Percentiles rank a stretch among this genome's conserved stretches.
Conservation (phyloP, 139 green algal species). For the Chloropicon primus region DNA sequence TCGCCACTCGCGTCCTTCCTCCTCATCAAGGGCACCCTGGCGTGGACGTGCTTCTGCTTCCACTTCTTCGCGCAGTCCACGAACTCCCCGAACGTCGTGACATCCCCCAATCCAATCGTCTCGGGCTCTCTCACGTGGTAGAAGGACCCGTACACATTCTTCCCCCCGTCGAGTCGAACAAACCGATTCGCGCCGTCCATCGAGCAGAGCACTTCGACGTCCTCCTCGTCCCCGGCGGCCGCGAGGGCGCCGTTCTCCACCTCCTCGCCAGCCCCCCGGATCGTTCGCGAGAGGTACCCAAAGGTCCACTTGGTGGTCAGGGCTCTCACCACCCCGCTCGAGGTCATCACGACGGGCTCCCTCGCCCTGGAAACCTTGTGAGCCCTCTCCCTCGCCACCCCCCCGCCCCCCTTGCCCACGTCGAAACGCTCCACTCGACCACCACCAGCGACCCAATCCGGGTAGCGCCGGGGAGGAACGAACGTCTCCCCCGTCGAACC, state of each 20-base stretch:
- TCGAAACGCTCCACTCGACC: neutral
- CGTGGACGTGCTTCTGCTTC: conserved; percentile 1
- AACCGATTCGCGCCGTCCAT: conserved; percentile 25
- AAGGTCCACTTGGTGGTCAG: neutral
- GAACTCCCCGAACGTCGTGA: conserved; percentile 31
- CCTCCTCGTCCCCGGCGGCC: too few relatives aligned
- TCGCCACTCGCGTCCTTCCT: neutral
- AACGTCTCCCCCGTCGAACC: neutral
- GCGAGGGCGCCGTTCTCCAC: too few relatives aligned
- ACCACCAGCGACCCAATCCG: neutral
- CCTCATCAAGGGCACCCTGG: neutral
- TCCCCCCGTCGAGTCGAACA: conserved; percentile 24
- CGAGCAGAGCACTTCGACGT: neutral
- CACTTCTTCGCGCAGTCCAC: conserved; percentile 29
- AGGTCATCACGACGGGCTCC: neutral
- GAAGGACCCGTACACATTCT: conserved; percentile 39
- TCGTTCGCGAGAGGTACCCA: neutral
- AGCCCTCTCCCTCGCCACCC: neutral
- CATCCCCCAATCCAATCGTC: conserved; percentile 16
- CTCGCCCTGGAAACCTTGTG: neutral
- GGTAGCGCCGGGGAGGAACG: neutral
- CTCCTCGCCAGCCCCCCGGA: too few relatives aligned
- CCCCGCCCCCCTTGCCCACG: too few relatives aligned
- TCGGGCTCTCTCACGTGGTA: conserved; percentile 53
- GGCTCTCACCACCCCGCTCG: neutral